Evolutionary conservation across 352 stramenopile species (phyloP).

Genomic region (Globisporangium apiculatum): DNA sequence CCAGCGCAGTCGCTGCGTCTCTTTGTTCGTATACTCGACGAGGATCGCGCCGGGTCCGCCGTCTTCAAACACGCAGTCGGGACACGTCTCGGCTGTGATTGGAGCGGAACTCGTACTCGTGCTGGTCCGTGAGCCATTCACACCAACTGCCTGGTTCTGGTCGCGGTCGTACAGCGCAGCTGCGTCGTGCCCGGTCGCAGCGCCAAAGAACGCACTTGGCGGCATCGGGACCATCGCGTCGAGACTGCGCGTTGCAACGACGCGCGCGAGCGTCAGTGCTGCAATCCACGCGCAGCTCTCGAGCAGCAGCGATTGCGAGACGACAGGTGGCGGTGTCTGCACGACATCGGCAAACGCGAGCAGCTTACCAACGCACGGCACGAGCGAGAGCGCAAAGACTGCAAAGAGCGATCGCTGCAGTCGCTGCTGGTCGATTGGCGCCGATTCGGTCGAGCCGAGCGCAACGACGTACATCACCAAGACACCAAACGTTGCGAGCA

Average conservation of each 20-base stretch:
- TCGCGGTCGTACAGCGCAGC: slow-evolving; percentile 31
- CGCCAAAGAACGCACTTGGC: slow-evolving; percentile 68
- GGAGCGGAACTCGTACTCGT: slow-evolving; percentile 10
- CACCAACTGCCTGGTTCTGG: slow-evolving; percentile 7
- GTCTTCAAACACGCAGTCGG: slow-evolving; percentile 78
- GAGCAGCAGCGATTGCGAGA: slow-evolving; percentile 39
- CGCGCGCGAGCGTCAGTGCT: slow-evolving; percentile 33
- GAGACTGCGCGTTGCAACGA: slow-evolving; percentile 38
- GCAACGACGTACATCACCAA: slow-evolving; percentile 44
- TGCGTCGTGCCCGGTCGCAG: slow-evolving; percentile 37
- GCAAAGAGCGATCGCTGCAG: slow-evolving; percentile 55
- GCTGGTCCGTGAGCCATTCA: background rate
- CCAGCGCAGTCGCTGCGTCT: slow-evolving; percentile 34
- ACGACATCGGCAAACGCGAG: slow-evolving; percentile 46
- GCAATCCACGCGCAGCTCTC: slow-evolving; percentile 31
- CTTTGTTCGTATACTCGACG: slow-evolving; percentile 47
- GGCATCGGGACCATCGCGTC: slow-evolving; percentile 60
- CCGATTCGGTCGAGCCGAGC: slow-evolving; percentile 29
- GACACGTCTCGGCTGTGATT: slow-evolving; percentile 75
- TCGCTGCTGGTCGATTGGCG: slow-evolving; percentile 39
- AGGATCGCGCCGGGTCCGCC: slow-evolving; percentile 65
- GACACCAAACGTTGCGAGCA: slow-evolving; percentile 33
- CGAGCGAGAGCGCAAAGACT: slow-evolving; percentile 39
- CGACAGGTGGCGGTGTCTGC: slow-evolving; percentile 22
- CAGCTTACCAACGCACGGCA: slow-evolving; percentile 64